phyloP scores from a whole-genome alignment of 2,329 filamentous ascomycete genomes.

The Aspergillus uvarum region DNA sequence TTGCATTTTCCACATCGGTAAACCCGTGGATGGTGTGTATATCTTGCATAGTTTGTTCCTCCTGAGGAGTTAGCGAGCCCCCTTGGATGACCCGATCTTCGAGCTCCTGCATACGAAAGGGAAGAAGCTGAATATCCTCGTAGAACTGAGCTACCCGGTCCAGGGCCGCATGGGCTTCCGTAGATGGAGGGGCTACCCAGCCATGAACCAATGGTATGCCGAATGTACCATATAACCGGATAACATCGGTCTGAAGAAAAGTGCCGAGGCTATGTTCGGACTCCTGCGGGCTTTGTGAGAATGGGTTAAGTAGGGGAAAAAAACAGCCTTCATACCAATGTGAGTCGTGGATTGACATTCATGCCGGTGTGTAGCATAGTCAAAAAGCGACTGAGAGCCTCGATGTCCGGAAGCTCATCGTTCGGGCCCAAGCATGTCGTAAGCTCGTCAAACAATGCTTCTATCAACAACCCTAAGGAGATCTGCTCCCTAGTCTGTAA shows the following conservation, averaged over 20 bases:
- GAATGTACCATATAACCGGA: conserved; percentile 89
- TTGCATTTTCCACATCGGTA: conserved; percentile 69
- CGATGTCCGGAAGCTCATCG: conserved; percentile 76
- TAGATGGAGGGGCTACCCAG: conserved; percentile 72
- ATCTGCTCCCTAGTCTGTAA: conserved; percentile 81
- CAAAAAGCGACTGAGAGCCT: conserved; percentile 83
- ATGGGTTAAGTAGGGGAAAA: conserved; percentile 21
- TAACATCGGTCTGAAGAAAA: conserved; percentile 84
- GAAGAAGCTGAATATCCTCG: conserved; percentile 85
- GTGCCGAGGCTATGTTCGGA: conserved; percentile 57
- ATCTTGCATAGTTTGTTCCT: conserved; percentile 79
- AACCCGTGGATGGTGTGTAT: conserved; percentile 82
- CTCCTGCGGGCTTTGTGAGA: conserved; percentile 32
- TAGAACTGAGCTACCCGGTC: conserved; percentile 76
- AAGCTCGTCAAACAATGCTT: conserved; percentile 90
- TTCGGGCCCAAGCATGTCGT: conserved; percentile 72
- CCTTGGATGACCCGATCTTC: conserved; percentile 70
- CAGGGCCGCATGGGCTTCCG: conserved; percentile 68
- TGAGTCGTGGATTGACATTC: conserved; percentile 93
- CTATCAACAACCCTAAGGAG: conserved; percentile 78
- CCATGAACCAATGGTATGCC: conserved; percentile 86
- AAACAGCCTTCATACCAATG: conserved; percentile 51
- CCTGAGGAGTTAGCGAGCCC: conserved; percentile 63
- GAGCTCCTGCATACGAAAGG: conserved; percentile 85
- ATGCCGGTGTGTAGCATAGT: conserved; percentile 90